phyloP scores from a whole-genome alignment of 2,329 filamentous ascomycete genomes.

The Periconia sp. region DNA sequence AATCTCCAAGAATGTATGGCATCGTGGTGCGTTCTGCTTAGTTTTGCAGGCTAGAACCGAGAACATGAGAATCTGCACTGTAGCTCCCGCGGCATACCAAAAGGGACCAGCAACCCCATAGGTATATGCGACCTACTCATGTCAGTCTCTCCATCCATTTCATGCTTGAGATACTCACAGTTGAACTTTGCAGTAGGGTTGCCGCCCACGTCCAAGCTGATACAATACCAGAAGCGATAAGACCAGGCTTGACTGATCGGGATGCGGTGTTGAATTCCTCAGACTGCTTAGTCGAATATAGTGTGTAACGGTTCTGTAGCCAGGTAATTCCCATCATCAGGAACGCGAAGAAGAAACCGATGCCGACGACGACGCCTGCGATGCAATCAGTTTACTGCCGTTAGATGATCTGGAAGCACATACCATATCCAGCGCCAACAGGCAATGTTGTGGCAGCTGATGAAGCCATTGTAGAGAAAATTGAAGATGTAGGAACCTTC shows the following conservation, averaged over 20 bases:
- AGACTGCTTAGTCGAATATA: conserved; percentile 49
- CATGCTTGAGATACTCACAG: conserved; percentile 10
- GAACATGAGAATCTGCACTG: conserved; percentile 53
- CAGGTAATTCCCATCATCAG: conserved; percentile 44
- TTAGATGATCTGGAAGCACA: conserved; percentile 12
- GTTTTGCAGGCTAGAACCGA: conserved; percentile 52
- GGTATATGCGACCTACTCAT: conserved; percentile 24
- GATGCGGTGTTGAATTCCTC: conserved; percentile 59
- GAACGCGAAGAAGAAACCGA: conserved; percentile 50
- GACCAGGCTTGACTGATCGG: conserved; percentile 51
- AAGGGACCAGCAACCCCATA: conserved; percentile 40
- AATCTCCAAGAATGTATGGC: conserved; percentile 52
- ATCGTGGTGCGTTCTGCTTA: conserved; percentile 49
- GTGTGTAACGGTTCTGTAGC: conserved; percentile 43
- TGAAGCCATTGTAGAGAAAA: conserved; percentile 26
- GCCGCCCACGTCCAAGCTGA: conserved; percentile 59
- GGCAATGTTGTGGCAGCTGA: conserved; percentile 26
- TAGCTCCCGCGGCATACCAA: conserved; percentile 53
- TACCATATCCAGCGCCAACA: conserved; percentile 56
- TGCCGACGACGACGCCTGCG: conserved; percentile 52
- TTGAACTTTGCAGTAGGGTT: conserved; percentile 42
- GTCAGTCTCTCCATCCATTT: background rate
- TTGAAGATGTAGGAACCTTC: no score
- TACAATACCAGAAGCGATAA: conserved; percentile 56
- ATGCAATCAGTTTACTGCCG: background rate